Percentiles rank a stretch among this genome's conserved stretches.
Conservation (phyloP, 768 basidiomycete genomes). For the Leccinum barrowsii region DNA sequence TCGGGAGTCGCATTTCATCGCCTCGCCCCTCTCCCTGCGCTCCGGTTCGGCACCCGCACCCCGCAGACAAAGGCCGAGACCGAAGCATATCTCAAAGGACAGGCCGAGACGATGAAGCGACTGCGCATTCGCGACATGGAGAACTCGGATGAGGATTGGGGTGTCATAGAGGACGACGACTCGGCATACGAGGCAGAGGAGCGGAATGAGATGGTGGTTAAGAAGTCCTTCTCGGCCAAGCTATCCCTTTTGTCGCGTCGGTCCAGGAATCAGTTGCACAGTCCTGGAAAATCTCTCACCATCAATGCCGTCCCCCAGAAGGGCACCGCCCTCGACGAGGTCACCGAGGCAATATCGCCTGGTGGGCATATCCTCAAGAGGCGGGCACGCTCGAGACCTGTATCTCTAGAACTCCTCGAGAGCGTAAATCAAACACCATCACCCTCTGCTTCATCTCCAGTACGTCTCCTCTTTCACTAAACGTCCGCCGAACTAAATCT, state of each 20-base stretch:
- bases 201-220: conserved; percentile 29
- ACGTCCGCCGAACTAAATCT: not conserved
- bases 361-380: conserved; percentile 75
- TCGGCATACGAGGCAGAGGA: conserved; percentile 51
- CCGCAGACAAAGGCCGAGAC: conserved; percentile 37
- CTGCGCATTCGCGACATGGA: conserved; percentile 58
- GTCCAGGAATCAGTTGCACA: conserved; percentile 27
- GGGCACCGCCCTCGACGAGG: conserved; percentile 49
- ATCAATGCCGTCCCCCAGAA: conserved; percentile 33
- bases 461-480: not conserved
- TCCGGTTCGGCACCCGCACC: conserved; percentile 26
- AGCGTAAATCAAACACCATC: conserved; percentile 45
- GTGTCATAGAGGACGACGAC: conserved; percentile 40
- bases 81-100: conserved; percentile 40
- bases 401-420: conserved; percentile 63
- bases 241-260: conserved; percentile 23
- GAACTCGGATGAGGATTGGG: conserved; percentile 44
- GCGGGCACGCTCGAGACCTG: conserved; percentile 67
- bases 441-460: conserved; percentile 33
- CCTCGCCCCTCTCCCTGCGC: conserved; percentile 33
- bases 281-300: conserved; percentile 26
- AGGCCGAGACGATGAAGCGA: conserved; percentile 63
- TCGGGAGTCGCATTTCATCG: conserved; percentile 34
- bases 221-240: conserved; percentile 33
- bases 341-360: conserved; percentile 68